Percentiles rank a stretch among this genome's conserved stretches.
Evolutionary conservation across 78 protist genomes (phyloP).

Genomic region (Dictyostelium capitatum): DNA sequence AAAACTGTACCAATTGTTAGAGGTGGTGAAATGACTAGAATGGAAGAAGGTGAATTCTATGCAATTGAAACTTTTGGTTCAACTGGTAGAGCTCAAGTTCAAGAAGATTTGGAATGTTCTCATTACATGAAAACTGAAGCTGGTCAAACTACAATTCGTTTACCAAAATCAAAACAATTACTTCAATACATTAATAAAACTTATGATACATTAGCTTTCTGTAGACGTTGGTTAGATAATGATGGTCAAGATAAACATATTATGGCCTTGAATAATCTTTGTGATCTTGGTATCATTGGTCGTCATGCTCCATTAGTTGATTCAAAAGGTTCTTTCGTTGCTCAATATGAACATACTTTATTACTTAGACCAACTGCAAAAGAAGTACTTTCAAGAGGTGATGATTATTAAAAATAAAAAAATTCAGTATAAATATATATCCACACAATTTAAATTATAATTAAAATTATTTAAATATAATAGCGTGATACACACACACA

Average conservation of each 20-base stretch:
- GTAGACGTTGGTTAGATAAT: conserved; percentile 86
- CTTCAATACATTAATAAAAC: conserved; percentile 89
- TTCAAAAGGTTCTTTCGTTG: conserved; percentile 93
- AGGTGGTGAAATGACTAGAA: conserved; percentile 85
- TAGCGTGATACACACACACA: too few species aligned
- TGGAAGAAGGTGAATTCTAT: conserved; percentile 98
- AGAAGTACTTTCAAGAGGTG: conserved; percentile 97
- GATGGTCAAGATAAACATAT: conserved; percentile 84
- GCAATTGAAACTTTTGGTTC: conserved; percentile 99
- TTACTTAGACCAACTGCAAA: conserved; percentile 95
- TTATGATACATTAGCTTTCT: conserved; percentile 98
- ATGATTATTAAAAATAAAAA: conserved; percentile 91
- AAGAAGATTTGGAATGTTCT: conserved; percentile 94
- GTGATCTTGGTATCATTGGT: conserved; percentile 87
- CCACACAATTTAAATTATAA: too few species aligned
- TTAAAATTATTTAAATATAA: too few species aligned
- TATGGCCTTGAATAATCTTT: conserved; percentile 90
- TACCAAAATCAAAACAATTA: conserved; percentile 89
- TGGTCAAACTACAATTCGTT: conserved; percentile 65
- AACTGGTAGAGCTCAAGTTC: conserved; percentile 88
- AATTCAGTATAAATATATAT: not conserved
- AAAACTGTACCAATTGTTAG: conserved; percentile 98
- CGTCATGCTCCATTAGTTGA: conserved; percentile 98
- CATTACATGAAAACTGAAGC: conserved; percentile 95
- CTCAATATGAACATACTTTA: conserved; percentile 98